Evolutionary conservation across 768 basidiomycete genomes (phyloP).

Genomic region (Rhodotorula babjevae): DNA sequence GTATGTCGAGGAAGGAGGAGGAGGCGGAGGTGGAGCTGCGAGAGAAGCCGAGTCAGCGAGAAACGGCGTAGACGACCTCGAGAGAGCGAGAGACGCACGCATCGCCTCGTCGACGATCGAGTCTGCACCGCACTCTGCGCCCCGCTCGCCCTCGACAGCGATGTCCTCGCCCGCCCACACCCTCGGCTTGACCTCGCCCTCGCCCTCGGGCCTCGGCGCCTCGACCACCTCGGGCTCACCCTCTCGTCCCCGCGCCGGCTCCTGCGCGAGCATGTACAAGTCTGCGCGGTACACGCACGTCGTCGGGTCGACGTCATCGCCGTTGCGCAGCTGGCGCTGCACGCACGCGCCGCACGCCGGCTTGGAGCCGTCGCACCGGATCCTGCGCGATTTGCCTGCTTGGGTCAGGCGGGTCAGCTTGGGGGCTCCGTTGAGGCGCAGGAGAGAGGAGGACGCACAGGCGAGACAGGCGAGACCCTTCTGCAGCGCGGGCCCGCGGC

Average conservation of each 20-base stretch:
- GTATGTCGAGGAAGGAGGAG: neutral
- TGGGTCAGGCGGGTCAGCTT: neutral
- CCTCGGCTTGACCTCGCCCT: too few species aligned
- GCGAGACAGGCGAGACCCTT: slow-evolving; percentile 31
- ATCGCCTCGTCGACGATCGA: too few species aligned
- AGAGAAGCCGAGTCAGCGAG: neutral
- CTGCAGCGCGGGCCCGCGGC: slow-evolving; percentile 6
- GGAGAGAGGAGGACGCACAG: slow-evolving; percentile 16
- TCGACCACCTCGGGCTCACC: neutral
- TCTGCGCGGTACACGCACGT: slow-evolving; percentile 15
- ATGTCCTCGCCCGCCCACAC: too few species aligned
- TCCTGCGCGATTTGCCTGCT: slow-evolving; percentile 26
- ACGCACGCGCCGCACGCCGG: slow-evolving; percentile 19
- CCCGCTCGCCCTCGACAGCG: too few species aligned
- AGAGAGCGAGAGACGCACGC: too few species aligned
- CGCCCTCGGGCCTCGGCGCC: neutral
- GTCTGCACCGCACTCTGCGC: too few species aligned
- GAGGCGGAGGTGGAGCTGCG: neutral
- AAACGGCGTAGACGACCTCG: too few species aligned
- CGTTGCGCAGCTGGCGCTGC: neutral
- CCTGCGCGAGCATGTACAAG: neutral
- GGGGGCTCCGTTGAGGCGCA: neutral
- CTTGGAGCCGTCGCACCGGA: slow-evolving; percentile 27
- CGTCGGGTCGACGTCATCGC: too few species aligned
- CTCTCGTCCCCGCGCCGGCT: neutral